phyloP scores from a whole-genome alignment of 305 asterid genomes.

The Solanum chacoense region DNA sequence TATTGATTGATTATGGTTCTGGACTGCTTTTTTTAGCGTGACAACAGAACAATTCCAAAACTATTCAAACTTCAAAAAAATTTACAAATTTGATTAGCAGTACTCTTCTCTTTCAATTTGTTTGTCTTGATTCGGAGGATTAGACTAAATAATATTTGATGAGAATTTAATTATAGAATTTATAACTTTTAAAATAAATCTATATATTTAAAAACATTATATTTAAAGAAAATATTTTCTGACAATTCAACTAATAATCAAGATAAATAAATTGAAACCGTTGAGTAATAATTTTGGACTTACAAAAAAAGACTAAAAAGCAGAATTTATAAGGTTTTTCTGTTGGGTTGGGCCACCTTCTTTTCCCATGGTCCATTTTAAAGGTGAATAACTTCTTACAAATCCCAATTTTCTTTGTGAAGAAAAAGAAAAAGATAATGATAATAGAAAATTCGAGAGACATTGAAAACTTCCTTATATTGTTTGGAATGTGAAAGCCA shows the following conservation, averaged over 20 bases:
- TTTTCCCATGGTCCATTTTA: background rate
- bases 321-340: background rate
- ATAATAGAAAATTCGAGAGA: background rate
- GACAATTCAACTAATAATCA: background rate
- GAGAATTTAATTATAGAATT: background rate
- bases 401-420: background rate
- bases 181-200: background rate
- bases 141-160: background rate
- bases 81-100: background rate
- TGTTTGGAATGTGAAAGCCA: background rate
- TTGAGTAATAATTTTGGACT: background rate
- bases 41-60: background rate
- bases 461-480: background rate
- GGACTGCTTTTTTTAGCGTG: background rate
- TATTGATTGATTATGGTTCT: background rate
- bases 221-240: background rate
- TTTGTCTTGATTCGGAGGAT: background rate
- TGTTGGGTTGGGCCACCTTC: background rate
- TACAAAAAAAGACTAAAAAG: background rate
- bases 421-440: background rate
- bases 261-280: background rate
- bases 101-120: background rate
- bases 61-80: background rate
- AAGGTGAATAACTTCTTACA: background rate
- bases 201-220: background rate